These are phyloP conservation scores for Penicillium nucicola DNA, from an alignment of 495 filamentous ascomycete species.

Conservation along the genomic window DNA sequence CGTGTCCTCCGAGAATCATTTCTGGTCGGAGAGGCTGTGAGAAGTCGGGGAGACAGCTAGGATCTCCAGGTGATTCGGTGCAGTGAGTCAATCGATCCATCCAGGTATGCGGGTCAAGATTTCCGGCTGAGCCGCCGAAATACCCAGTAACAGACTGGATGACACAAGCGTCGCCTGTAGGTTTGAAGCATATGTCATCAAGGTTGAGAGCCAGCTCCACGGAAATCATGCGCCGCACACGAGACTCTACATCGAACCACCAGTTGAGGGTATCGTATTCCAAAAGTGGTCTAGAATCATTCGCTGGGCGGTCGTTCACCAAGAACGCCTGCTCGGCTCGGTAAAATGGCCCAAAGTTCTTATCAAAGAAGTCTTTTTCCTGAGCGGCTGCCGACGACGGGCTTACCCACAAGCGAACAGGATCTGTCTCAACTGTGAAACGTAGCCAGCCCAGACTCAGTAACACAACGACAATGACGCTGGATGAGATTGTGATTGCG, in stretches of 20 bases:
- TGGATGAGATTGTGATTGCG: constrained; percentile 70
- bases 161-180: constrained; percentile 84
- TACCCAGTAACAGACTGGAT: constrained; percentile 88
- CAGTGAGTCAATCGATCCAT: constrained; percentile 64
- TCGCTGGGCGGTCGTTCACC: constrained; percentile 74
- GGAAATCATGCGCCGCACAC: constrained; percentile 67
- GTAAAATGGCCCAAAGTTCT: constrained; percentile 94
- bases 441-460: constrained; percentile 83
- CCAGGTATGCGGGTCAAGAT: constrained; percentile 66
- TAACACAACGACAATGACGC: constrained; percentile 65
- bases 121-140: constrained; percentile 64
- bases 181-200: constrained; percentile 90
- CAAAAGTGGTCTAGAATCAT: constrained; percentile 69
- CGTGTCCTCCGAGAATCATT: constrained; percentile 81
- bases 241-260: constrained; percentile 91
- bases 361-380: constrained; percentile 92
- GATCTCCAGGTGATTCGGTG: constrained; percentile 66
- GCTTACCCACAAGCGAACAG: constrained; percentile 91
- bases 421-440: constrained; percentile 83
- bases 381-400: constrained; percentile 85
- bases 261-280: constrained; percentile 83
- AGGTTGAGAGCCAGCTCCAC: constrained; percentile 58
- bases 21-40: constrained; percentile 79
- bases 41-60: constrained; percentile 77
- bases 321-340: constrained; percentile 91